Evolutionary conservation across 2,329 filamentous ascomycete genomes (phyloP), one percentile per base, ranked within the genome.

Genomic region (Colletotrichum orchidophilum): DNA sequence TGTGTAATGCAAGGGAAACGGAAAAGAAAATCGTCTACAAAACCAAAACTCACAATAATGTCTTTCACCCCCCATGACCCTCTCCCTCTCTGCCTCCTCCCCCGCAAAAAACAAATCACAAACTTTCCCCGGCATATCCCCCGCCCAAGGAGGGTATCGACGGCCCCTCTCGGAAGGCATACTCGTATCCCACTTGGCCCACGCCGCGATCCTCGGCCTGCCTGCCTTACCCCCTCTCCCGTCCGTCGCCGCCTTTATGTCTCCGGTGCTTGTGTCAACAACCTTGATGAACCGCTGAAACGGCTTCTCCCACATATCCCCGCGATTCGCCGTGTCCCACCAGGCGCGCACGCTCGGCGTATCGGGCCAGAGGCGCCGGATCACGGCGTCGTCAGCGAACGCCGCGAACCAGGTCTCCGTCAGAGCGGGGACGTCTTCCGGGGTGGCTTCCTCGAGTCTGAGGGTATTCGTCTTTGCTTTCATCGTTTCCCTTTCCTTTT

Each of bases 331-430:
- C 1, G 55, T 49, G n/a, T 71, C 60, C 71, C 68, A 73, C 71
- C 71, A 71, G n/a, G 58, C 53, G n/a, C 68, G 60, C 8, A 71
- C 71, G 1, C 59, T 35, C 1, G 63, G 71, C 0, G 71, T 73
- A 33, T 73, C 68, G 13, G 68, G 71, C 68, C 63, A 71, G 4
- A 73, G 54, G 8, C 50, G 42, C 3, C 60, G 29, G n/a, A 73
- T 50, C 12, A 35, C 52, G 7, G 63, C 63, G 21, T 70, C 69
- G 26, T 62, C 61, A 2, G 62, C 68, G 29, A 72, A 72, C 5
- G 69, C 72, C 3, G 72, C 69, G 35, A 70, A 73, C 69, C 70
- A 73, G 31, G 72, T 24, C 13, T 63, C 50, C 21, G 72, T 72
- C n/a, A 72, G 15, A 6, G 60, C 55, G 18, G 61, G 55, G 8